Conservation (phyloP, 2,329 filamentous ascomycete genomes). For the Metarhizium humberi region DNA sequence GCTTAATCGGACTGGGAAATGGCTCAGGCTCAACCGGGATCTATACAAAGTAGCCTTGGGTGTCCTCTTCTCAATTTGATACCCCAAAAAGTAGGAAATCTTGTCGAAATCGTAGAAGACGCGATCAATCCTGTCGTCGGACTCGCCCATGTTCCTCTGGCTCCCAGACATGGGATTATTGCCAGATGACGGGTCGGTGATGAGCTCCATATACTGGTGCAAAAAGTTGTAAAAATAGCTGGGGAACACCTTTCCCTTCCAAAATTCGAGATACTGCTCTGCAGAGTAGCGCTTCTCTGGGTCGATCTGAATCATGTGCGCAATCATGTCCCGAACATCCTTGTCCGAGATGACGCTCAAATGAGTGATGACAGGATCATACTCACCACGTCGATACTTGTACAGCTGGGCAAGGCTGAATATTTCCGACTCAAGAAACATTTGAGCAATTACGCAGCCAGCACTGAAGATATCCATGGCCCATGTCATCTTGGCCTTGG, state of each 20-base stretch:
- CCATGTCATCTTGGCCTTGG: slow-evolving; percentile 59
- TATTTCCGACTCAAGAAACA: slow-evolving; percentile 92
- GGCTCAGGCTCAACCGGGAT: slow-evolving; percentile 42
- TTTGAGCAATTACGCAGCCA: slow-evolving; percentile 91
- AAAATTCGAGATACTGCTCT: slow-evolving; percentile 88
- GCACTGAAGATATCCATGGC: slow-evolving; percentile 99
- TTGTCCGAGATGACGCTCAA: slow-evolving; percentile 80
- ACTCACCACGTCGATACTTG: slow-evolving; percentile 87
- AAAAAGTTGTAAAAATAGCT: slow-evolving; percentile 96
- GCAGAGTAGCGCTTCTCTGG: slow-evolving; percentile 87
- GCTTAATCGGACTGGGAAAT: slow-evolving; percentile 77
- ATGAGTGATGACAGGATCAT: slow-evolving; percentile 74
- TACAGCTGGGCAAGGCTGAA: slow-evolving; percentile 95
- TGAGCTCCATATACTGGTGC: slow-evolving; percentile 93
- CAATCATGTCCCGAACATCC: slow-evolving; percentile 79
- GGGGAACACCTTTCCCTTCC: slow-evolving; percentile 85
- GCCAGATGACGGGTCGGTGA: slow-evolving; percentile 82
- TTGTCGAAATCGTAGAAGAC: slow-evolving; percentile 96
- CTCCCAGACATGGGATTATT: slow-evolving; percentile 61
- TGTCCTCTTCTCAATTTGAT: slow-evolving; percentile 42
- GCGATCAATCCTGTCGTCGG: slow-evolving; percentile 88
- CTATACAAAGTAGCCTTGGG: slow-evolving; percentile 16
- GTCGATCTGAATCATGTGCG: slow-evolving; percentile 93
- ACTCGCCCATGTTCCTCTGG: slow-evolving; percentile 65
- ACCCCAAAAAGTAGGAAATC: slow-evolving; percentile 87